A percentile compares a stretch with the other conserved stretches of the same genome.
These are phyloP conservation scores for Fusarium begoniae DNA, from an alignment of 2,329 filamentous ascomycete species.

Conservation along the genomic window DNA sequence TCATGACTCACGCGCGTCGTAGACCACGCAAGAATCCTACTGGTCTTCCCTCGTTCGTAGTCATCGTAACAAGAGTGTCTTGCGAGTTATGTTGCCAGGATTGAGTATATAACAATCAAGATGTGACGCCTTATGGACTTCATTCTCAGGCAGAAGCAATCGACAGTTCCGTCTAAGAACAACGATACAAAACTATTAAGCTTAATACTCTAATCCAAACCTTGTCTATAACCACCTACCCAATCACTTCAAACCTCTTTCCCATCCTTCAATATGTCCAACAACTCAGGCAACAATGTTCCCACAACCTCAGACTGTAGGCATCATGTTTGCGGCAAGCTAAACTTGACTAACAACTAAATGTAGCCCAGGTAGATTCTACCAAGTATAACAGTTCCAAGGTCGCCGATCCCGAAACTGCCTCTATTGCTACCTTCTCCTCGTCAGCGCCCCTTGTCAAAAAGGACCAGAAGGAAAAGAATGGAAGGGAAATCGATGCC, in stretches of 20 bases:
- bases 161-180: neutral
- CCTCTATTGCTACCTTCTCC: constrained; percentile 40
- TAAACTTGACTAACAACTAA: constrained; percentile 3
- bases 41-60: neutral
- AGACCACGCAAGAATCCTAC: constrained; percentile 16
- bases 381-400: constrained; percentile 21
- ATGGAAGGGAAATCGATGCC: constrained; percentile 24
- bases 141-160: constrained; percentile 17
- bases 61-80: neutral
- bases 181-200: constrained; percentile 1
- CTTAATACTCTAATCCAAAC: neutral
- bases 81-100: neutral
- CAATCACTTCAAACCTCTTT: neutral
- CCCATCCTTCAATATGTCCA: constrained; percentile 15
- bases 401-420: constrained; percentile 36
- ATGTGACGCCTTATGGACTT: constrained; percentile 3
- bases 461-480: constrained; percentile 22
- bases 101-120: constrained; percentile 34
- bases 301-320: constrained; percentile 27
- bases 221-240: neutral
- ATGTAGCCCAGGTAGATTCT: constrained; percentile 17
- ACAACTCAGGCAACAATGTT: constrained; percentile 19
- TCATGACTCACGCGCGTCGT: constrained; percentile 40
- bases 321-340: neutral
- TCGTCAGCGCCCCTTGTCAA: constrained; percentile 39